Base-by-base conservation (phyloP, 345 rosid species). In the Ceriops tagal region DNA sequence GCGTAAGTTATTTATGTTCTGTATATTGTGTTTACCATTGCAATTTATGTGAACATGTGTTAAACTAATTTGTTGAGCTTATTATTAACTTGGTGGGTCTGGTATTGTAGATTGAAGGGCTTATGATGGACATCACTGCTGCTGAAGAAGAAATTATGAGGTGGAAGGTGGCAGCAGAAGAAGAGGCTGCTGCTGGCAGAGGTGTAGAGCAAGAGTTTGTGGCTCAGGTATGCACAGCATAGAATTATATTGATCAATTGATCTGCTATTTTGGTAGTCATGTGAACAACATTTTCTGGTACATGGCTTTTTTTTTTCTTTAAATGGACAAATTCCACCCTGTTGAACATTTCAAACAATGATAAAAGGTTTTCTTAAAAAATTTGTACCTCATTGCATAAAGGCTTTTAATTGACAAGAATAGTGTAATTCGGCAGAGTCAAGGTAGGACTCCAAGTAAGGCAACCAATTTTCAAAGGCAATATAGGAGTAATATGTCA, bases 101-200 rank as follows among this genome's bases (percentile, higher is more conserved):
- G n/a, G 30, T 31, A 28, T 72, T 84, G 61, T 75, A 96, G 99
- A 86, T 96, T 70, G 98, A 96, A 83, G 99, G 98, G 76, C 92
- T 96, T 66, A 92, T 96, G 98, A 81, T 86, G 71, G 98, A 96
- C 77, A 89, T 96, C 75, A 87, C 96, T 79, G 95, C 95, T 65
- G 92, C 99, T 68, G 99, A 92, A 81, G 99, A 92, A 88, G 99
- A 96, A 86, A 96, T 96, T 74, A 68, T 84, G 26, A 86, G 99
- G 83, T 96, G 99, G 99, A 96, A 92, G 89, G 85, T 84, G 52
- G 99, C 99, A 73, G 99, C 98, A 57, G 99, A 92, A 85, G 88
- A 96, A 69, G 99, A 92, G 79, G 98, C 99, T 74, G 97, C 92
- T 75, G 99, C 98, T 15, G 99, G 97, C 57, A 80, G 88, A 85